Base-by-base conservation (phyloP, 768 basidiomycete genomes). In the Suillus bovinus region DNA sequence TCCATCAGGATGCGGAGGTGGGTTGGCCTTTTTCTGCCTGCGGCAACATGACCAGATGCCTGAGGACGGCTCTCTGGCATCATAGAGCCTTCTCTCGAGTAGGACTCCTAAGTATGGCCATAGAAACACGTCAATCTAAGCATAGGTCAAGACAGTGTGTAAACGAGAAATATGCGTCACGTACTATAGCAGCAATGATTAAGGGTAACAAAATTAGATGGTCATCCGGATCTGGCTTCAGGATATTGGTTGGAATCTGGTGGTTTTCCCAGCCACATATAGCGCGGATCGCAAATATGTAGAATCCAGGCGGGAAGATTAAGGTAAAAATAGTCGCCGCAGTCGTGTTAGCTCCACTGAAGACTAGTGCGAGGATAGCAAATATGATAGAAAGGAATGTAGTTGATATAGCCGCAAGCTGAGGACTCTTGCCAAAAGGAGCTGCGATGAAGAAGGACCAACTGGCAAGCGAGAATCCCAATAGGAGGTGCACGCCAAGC, bases 231-330 rank as follows among this genome's bases (percentile, higher is more conserved):
- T 91, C 89, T 0, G 80, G 77, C 38, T 82, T 76, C 29, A 88
- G 61, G 9, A 82, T 71, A 66, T 87, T 81, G 0, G 89, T 85
- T 2, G 84, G 72, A 34, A 83, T 73, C 60, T 80, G 77, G 59
- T 86, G 77, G 58, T 81, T 82, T 74, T 93, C 90, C 67, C 82
- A 92, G 14, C 88, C 88, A 59, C 83, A 81, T 1, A 93, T 82
- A 1, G 85, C 84, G 50, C 88, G 82, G 10, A 86, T 83, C 8
- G 84, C 85, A 67, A 91, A 92, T 24, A 90, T 80, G 66, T 89
- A 93, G 72, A 86, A 92, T 13, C 84, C 82, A 2, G 91, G 89
- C 0, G 91, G 91, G 68, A 92, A 91, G 27, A 92, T 67, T 53
- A 92, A 69, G 2, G 88, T 83, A 68, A 89, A 88, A 29, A 91